Base-by-base conservation (phyloP, 2,329 filamentous ascomycete species). In the Fusarium newnesense region DNA sequence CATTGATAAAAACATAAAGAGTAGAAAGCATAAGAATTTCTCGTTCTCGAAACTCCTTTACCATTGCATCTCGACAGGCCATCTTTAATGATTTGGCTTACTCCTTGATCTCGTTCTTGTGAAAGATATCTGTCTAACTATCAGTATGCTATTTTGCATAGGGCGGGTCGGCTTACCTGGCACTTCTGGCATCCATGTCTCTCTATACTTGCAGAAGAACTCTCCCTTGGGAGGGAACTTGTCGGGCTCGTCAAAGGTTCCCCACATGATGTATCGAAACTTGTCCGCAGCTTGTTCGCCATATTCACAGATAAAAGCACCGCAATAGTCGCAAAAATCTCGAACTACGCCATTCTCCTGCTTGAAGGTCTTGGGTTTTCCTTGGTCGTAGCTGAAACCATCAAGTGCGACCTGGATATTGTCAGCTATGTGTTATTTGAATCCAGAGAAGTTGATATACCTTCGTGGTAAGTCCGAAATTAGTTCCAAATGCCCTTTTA, bases 211-310 rank as follows among this genome's bases (percentile, higher is more conserved):
- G 76, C 86, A 88, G 71, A 88, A 89, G 79, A 89, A 89, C 70
- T 89, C 87, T 0, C 86, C 87, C 73, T 87, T 88, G 0, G 87
- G 87, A 10, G 85, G 84, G 15, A 88, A 76, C 57, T 78, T 81
- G 19, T 85, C 84, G 0, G 84, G 84, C 26, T 87, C 81, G 63
- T 89, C 86, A 8, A 89, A 77, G 0, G 86, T 86, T 3, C 87
- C 87, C 77, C 83, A 84, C 69, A 84, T 79, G 34, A 85, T 73
- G 56, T 84, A 85, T n/a, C 81, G 79, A 61, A 83, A 83, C 72
- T 80, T 81, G 44, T 86, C 84, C 24, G 83, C 84, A 15, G 87
- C 82, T 72, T 85, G 75, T 70, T 84, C 80, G 1, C 72, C 72
- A 13, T 75, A 75, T 34, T 75, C 72, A 9, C 72, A 75, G 9